Base-by-base conservation (phyloP, 2,329 filamentous ascomycete genomes). In the Juglanconis juglandina region DNA sequence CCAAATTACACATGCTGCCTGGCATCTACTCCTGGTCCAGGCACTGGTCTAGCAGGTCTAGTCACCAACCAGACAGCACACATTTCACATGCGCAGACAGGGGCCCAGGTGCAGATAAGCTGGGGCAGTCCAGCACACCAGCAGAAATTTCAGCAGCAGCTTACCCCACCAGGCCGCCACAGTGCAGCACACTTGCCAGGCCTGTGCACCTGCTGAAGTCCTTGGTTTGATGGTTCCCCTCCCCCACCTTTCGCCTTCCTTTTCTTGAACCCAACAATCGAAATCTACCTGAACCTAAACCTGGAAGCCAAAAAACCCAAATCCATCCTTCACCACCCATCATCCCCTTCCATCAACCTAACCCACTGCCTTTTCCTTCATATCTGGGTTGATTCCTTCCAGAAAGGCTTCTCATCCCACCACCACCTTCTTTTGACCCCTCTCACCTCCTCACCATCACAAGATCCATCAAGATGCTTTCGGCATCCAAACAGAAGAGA, bases 401-500 rank as follows among this genome's bases (percentile, higher is more conserved):
- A 30, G 5, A 42, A 34, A 10, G 17, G 46, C 17, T 37, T 44
- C 39, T 13, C 33, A 7, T 48, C 34, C 34, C 44, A 35, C 33
- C 24, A 24, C 24, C 24, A 24, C 30, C 44, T 35, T 39, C 50
- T 30, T 41, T 42, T 32, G 24, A 24, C 37, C 47, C 34, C 57
- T 56, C 46, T 13, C 39, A 44, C 14, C 14, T 33, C 53, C 33
- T 30, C 35, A 37, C 33, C n/a, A 33, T n/a, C 49, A 50, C 48
- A 30, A 54, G 24, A 46, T 41, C 9, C 32, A 13, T 35, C 77
- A 86, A 73, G 49, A 89, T 89, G 86, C 81, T 87, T 72, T 89
- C 87, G 64, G 79, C 85, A 64, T 87, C 87, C 72, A 90, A 90
- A 77, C 85, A 88, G 69, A 89, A 88, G 81, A 81, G 87, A 75